Evolutionary conservation across 805 yeast genomes (phyloP), one percentile per base, ranked within the genome.

Genomic region (Hemisphaericaspora nanyangensis): DNA sequence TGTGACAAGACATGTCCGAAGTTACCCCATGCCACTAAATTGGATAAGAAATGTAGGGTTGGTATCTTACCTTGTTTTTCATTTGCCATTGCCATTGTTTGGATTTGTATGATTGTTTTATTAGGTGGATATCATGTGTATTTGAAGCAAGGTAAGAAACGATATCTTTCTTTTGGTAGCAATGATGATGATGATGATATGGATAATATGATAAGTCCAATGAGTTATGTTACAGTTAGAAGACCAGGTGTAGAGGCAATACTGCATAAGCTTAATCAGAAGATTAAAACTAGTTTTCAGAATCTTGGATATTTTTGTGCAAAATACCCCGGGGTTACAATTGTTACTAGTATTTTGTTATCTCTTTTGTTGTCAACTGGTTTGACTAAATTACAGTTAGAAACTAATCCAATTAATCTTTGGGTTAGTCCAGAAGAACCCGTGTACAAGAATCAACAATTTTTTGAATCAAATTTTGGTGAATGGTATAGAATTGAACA

Each of bases 401-500:
- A 90, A 55, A 79, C 79, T 2, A 70, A 85, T 48, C 98, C 99
- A 0, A 76, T 85, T 3, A 79, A 82, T 45, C 65, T 91, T 22
- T 91, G 99, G 99, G 98, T 93, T 0, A 82, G 93, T 48, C 80
- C 90, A 3, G 54, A 65, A 16, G 84, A 93, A 7, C 79, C 76
- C 3, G 88, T 89, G 10, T 81, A 71, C 38, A 63, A 74, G 30
- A 82, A 91, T 51, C 80, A 82, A 51, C 64, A 70, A 39, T 80
- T 68, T 49, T 91, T 79, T 55, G 96, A 93, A 56, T 72, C 74
- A 16, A 77, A 79, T 44, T 91, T 91, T 60, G 96, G 97, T 1
- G 95, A 95, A 28, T 91, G 93, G 67, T 93, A 84, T 63, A 72
- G 97, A 50, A 78, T 87, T 4, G 91, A 88, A 52, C 98, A 91